phyloP scores from a whole-genome alignment of 2,329 filamentous ascomycete species.

The Aspergillus chevalieri region DNA sequence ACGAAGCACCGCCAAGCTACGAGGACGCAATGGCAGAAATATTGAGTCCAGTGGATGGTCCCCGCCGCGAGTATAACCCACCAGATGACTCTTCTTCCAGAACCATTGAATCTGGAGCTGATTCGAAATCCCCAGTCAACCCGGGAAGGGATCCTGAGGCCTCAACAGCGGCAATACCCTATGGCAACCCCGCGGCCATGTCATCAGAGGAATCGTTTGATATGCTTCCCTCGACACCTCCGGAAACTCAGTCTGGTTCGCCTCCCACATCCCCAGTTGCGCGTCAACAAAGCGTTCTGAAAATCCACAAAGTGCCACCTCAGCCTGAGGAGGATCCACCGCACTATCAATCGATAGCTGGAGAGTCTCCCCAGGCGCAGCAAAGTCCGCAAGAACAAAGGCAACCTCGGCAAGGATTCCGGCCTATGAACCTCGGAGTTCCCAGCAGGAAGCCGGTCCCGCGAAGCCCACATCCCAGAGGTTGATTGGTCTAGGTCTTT shows the following conservation, averaged over 20 bases:
- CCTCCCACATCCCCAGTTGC: slow-evolving; percentile 24
- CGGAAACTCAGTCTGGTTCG: slow-evolving; percentile 29
- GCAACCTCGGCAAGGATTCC: slow-evolving; percentile 18
- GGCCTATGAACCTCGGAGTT: slow-evolving; percentile 32
- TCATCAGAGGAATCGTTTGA: slow-evolving; percentile 36
- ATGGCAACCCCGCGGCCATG: slow-evolving; percentile 15
- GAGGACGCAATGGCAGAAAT: slow-evolving; percentile 84
- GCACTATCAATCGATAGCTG: slow-evolving; percentile 24
- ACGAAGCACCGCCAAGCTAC: slow-evolving; percentile 89
- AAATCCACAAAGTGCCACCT: slow-evolving; percentile 19
- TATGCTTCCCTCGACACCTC: slow-evolving; percentile 33
- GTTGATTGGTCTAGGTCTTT: not conserved
- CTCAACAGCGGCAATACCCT: slow-evolving; percentile 19
- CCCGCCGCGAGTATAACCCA: slow-evolving; percentile 51
- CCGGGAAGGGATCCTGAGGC: slow-evolving; percentile 23
- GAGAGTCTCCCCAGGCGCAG: slow-evolving; percentile 8
- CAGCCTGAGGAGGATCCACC: slow-evolving; percentile 25
- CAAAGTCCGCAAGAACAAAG: slow-evolving; percentile 11
- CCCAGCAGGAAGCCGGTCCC: slow-evolving; percentile 35
- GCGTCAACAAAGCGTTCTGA: slow-evolving; percentile 28
- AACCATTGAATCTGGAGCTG: slow-evolving; percentile 30
- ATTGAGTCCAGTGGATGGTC: slow-evolving; percentile 65
- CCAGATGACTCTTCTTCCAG: slow-evolving; percentile 29
- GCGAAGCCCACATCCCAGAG: slow-evolving; percentile 13
- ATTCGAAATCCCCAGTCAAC: slow-evolving; percentile 31